Evolutionary conservation across 2,329 filamentous ascomycete genomes (phyloP).

Genomic region (Nannizzia gypsea): DNA sequence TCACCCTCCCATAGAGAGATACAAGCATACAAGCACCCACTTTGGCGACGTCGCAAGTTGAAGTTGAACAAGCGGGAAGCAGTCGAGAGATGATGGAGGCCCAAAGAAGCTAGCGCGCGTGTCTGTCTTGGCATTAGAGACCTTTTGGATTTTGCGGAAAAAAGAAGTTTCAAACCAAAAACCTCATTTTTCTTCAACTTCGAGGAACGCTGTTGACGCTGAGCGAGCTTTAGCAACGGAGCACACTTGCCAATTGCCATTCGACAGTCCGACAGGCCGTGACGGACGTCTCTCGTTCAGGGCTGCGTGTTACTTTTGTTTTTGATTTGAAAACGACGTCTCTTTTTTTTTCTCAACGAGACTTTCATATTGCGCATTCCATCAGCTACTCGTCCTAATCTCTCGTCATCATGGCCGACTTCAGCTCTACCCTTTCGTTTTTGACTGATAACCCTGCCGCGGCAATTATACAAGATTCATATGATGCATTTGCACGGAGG

Average conservation of each 20-base stretch:
- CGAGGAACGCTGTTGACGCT: background rate
- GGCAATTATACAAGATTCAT: slow-evolving; percentile 59
- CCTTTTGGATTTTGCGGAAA: background rate
- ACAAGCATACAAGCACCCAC: background rate
- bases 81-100: background rate
- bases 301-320: background rate
- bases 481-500: slow-evolving; percentile 70
- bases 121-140: background rate
- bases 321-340: background rate
- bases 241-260: background rate
- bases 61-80: background rate
- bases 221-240: background rate
- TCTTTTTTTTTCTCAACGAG: background rate
- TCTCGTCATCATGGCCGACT: slow-evolving; percentile 30
- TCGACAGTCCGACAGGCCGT: slow-evolving; percentile 1
- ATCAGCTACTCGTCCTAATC: background rate
- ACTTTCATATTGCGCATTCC: background rate
- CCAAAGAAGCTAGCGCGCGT: background rate
- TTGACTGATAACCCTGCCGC: slow-evolving; percentile 64
- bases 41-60: background rate
- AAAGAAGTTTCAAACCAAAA: slow-evolving; percentile 5
- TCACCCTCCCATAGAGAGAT: background rate
- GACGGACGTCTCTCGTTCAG: background rate
- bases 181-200: background rate
- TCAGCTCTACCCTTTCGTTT: slow-evolving; percentile 46